These are phyloP conservation scores for Tephrocybe sp. DNA, from an alignment of 768 basidiomycete species.

Conservation along the genomic window DNA sequence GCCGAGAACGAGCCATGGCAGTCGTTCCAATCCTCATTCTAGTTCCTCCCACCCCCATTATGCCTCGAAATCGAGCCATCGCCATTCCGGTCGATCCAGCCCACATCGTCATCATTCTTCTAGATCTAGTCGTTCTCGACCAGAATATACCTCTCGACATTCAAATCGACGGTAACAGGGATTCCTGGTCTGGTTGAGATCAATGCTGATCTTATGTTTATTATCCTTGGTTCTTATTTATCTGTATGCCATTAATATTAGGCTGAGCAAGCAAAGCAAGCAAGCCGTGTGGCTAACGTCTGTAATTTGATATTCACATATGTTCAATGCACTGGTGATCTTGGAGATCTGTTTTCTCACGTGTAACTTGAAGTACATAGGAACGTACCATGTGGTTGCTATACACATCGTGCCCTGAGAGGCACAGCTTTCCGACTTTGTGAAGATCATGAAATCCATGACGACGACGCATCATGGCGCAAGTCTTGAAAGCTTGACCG, in stretches of 20 bases:
- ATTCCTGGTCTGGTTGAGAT: background rate
- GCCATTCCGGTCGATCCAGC: too few relatives aligned
- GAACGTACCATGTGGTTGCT: too few relatives aligned
- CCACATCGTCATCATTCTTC: conserved; percentile 4
- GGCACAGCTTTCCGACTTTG: too few relatives aligned
- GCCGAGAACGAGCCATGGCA: conserved; percentile 11
- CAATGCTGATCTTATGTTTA: background rate
- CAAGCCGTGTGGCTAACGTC: background rate
- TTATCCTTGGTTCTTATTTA: background rate
- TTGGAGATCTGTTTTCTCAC: conserved; percentile 2
- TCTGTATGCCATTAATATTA: too few relatives aligned
- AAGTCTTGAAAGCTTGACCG: too few relatives aligned
- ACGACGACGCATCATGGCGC: too few relatives aligned
- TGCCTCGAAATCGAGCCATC: background rate
- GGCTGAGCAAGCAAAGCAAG: too few relatives aligned
- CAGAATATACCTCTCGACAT: conserved; percentile 10
- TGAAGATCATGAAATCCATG: too few relatives aligned
- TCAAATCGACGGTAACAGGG: conserved; percentile 10
- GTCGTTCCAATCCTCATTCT: too few relatives aligned
- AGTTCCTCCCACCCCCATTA: too few relatives aligned
- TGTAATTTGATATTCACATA: background rate
- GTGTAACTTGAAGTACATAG: too few relatives aligned
- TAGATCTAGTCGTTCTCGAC: conserved; percentile 1
- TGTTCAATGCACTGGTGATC: background rate
- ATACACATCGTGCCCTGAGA: too few relatives aligned